phyloP scores from a whole-genome alignment of 176 grass and related monocot species.

The Oryza punctata region DNA sequence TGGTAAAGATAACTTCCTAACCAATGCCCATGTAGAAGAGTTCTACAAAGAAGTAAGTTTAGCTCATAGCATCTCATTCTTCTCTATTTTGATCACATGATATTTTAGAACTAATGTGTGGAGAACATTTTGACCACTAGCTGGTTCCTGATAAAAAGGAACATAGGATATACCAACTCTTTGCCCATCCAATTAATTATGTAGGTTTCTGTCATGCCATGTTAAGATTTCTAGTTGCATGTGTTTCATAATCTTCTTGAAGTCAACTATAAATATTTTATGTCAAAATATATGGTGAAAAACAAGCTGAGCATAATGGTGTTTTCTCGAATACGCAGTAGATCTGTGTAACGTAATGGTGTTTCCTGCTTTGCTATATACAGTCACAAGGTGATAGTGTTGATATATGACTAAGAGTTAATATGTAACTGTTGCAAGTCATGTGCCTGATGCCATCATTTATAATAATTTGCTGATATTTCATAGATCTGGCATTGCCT shows the following conservation, averaged over 20 bases:
- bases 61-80: background rate
- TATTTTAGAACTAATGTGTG: background rate
- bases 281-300: conserved; percentile 6
- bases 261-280: conserved; percentile 23
- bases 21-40: conserved; percentile 5
- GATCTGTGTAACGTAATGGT: background rate
- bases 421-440: background rate
- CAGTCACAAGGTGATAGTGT: background rate
- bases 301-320: background rate
- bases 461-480: background rate
- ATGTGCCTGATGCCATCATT: background rate
- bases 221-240: background rate
- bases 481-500: background rate
- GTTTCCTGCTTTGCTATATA: background rate
- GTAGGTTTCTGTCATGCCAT: background rate
- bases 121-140: background rate
- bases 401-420: background rate
- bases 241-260: conserved; percentile 8
- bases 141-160: background rate
- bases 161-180: conserved; percentile 5
- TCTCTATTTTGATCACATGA: background rate
- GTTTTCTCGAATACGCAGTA: too few species aligned
- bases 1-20: conserved; percentile 21
- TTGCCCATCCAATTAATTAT: background rate
- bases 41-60: conserved; percentile 46